phyloP scores from a whole-genome alignment of 1,284 basidiomycete genomes.

The Ceratobasidium sp. region DNA sequence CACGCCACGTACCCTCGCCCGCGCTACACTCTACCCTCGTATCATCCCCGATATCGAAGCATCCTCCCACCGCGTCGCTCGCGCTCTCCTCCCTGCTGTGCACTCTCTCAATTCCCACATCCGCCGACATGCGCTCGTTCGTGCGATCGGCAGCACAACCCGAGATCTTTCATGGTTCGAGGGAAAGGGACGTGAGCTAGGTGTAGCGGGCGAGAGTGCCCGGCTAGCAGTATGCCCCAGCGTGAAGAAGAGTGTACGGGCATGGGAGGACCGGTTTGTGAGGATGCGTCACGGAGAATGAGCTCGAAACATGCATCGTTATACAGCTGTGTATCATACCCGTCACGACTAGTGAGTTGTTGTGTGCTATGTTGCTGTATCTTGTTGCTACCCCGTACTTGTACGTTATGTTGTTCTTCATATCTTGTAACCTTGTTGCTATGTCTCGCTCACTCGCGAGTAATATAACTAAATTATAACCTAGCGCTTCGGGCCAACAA shows the following conservation, averaged over 20 bases:
- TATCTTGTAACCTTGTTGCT: too few relatives aligned
- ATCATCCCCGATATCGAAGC: slow-evolving; percentile 39
- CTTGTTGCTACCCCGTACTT: too few relatives aligned
- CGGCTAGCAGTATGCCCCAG: slow-evolving; percentile 40
- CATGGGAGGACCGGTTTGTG: slow-evolving; percentile 32
- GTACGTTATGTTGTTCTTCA: too few relatives aligned
- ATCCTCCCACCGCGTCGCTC: slow-evolving; percentile 15
- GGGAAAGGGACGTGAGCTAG: slow-evolving; percentile 36
- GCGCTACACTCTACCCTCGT: slow-evolving; percentile 29
- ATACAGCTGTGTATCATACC: background rate
- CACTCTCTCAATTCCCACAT: slow-evolving; percentile 28
- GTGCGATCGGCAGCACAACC: slow-evolving; percentile 14
- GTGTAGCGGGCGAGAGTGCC: slow-evolving; percentile 28
- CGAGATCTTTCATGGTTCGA: slow-evolving; percentile 35
- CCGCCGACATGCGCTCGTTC: slow-evolving; percentile 31
- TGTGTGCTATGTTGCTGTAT: too few relatives aligned
- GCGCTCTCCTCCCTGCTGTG: slow-evolving; percentile 31
- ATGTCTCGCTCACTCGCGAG: too few relatives aligned
- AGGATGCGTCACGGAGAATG: background rate
- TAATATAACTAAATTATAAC: too few relatives aligned
- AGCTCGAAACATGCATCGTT: background rate
- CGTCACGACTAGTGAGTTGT: background rate
- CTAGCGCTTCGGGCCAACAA: too few relatives aligned
- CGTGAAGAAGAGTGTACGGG: slow-evolving; percentile 41
- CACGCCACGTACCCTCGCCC: slow-evolving; percentile 31